Evolutionary conservation across 2,329 filamentous ascomycete species (phyloP).

Genomic region (Fusarium incarnatum): DNA sequence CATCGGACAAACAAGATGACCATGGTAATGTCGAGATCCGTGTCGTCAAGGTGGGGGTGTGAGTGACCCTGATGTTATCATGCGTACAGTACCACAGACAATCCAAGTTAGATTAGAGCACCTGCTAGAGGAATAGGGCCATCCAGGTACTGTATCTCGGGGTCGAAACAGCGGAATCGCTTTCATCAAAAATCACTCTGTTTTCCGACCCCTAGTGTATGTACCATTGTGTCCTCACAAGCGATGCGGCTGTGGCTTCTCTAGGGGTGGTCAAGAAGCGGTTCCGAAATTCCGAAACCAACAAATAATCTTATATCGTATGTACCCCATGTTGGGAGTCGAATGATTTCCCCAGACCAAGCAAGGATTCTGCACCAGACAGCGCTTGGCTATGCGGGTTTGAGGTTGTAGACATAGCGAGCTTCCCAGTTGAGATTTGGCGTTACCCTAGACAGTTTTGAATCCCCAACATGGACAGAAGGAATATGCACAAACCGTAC

Average conservation of each 20-base stretch:
- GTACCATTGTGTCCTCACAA: background rate
- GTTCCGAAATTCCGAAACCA: constrained; percentile 1
- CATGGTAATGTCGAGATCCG: constrained; percentile 6
- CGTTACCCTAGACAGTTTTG: constrained; percentile 11
- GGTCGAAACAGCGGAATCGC: background rate
- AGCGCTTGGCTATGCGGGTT: constrained; percentile 19
- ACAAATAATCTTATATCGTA: background rate
- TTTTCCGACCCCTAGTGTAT: background rate
- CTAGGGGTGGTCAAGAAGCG: constrained; percentile 10
- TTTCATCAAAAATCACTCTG: background rate
- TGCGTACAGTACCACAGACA: background rate
- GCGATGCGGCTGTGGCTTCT: constrained; percentile 8
- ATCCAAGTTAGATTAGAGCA: background rate
- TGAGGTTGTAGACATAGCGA: constrained; percentile 1
- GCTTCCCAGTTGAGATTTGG: constrained; percentile 17
- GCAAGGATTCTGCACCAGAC: constrained; percentile 2
- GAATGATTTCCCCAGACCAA: constrained; percentile 30
- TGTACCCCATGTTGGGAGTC: constrained; percentile 11
- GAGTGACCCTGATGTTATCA: background rate
- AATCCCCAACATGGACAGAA: constrained; percentile 5
- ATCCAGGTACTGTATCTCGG: background rate
- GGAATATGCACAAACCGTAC: constrained; percentile 26
- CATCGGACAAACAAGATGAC: constrained; percentile 13
- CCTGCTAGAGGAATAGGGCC: background rate
- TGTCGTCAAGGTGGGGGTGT: constrained; percentile 19